Conservation (phyloP, 1,139 yeast species). For the Pichia sp. region DNA sequence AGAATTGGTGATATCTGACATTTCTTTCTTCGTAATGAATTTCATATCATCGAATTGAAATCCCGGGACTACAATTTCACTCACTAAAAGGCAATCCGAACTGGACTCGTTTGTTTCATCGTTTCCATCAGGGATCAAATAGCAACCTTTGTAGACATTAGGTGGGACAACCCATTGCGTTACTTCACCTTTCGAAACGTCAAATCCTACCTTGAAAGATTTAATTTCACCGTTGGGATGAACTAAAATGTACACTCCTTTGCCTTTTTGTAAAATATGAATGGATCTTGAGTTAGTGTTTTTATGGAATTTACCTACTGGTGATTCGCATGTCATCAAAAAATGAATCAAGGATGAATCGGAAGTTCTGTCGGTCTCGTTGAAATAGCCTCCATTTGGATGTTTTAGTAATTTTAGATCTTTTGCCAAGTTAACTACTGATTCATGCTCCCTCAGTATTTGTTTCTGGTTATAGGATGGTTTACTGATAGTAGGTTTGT, state of each 20-base stretch:
- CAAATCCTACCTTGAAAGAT: slow-evolving; percentile 40
- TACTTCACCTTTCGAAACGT: slow-evolving; percentile 33
- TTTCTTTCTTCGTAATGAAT: slow-evolving; percentile 28
- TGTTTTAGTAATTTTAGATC: slow-evolving; percentile 30
- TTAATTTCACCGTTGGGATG: slow-evolving; percentile 38
- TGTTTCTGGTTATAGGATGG: slow-evolving; percentile 16
- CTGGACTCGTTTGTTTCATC: slow-evolving; percentile 20
- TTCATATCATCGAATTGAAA: slow-evolving; percentile 42
- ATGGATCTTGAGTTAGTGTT: slow-evolving; percentile 37
- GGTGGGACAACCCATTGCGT: slow-evolving; percentile 52
- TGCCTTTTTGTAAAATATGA: slow-evolving; percentile 40
- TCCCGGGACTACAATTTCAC: slow-evolving; percentile 49
- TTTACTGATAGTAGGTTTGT: slow-evolving; percentile 3
- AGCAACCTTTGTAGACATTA: slow-evolving; percentile 43
- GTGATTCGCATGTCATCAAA: slow-evolving; percentile 36
- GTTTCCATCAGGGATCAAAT: slow-evolving; percentile 26
- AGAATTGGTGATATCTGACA: slow-evolving; percentile 14
- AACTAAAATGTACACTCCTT: slow-evolving; percentile 40
- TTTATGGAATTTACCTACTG: slow-evolving; percentile 37
- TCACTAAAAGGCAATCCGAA: slow-evolving; percentile 34
- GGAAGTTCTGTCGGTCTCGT: slow-evolving; percentile 38
- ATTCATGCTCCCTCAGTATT: slow-evolving; percentile 3
- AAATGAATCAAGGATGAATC: slow-evolving; percentile 38
- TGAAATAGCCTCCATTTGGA: slow-evolving; percentile 43
- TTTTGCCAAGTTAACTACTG: slow-evolving; percentile 12